phyloP scores from a whole-genome alignment of 129 eudicot genomes.

The Tagetes erecta region DNA sequence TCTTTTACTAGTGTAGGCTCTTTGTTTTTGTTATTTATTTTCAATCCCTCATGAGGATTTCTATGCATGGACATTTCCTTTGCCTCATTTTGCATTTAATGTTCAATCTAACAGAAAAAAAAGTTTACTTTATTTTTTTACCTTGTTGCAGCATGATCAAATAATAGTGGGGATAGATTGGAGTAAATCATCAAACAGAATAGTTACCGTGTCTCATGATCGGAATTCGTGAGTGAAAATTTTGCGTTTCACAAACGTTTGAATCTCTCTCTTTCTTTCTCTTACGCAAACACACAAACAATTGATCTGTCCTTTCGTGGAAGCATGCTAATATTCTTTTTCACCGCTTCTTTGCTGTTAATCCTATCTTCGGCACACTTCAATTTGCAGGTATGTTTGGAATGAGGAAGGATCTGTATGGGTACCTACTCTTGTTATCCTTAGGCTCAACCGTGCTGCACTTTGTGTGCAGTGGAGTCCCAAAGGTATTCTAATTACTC shows the following conservation, averaged over 20 bases:
- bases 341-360: neutral
- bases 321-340: constrained; percentile 5
- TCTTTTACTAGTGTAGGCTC: constrained; percentile 4
- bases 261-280: constrained; percentile 3
- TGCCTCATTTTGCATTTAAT: constrained; percentile 6
- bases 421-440: constrained; percentile 97
- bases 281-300: neutral
- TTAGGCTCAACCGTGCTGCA: constrained; percentile 94
- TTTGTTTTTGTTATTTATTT: constrained; percentile 6
- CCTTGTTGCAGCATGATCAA: constrained; percentile 85
- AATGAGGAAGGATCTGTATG: constrained; percentile 81
- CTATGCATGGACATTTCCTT: neutral
- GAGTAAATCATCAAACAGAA: constrained; percentile 80
- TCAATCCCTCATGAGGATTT: neutral
- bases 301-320: constrained; percentile 15
- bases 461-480: constrained; percentile 99
- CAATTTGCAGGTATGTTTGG: constrained; percentile 84
- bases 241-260: constrained; percentile 13
- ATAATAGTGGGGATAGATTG: constrained; percentile 92
- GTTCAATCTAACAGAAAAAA: constrained; percentile 7
- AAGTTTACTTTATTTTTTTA: constrained; percentile 19
- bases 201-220: constrained; percentile 97
- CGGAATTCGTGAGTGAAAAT: constrained; percentile 87
- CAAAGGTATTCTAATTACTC: constrained; percentile 49
- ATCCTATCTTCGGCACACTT: neutral